These are phyloP conservation scores for Pseudogymnoascus destructans DNA, from an alignment of 2,329 filamentous ascomycete genomes.

Conservation along the genomic window DNA sequence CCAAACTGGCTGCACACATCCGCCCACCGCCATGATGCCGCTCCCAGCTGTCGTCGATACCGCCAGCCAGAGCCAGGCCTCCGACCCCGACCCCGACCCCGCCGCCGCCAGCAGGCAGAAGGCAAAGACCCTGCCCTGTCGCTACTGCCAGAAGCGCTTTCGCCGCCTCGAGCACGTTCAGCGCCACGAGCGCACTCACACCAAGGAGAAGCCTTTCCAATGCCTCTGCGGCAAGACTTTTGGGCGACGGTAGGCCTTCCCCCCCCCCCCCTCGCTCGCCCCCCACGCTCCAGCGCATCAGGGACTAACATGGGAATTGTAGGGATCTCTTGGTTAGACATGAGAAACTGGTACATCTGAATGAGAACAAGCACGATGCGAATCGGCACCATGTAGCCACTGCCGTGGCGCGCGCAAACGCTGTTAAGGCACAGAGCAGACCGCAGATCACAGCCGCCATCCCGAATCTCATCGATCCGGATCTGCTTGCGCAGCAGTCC, in stretches of 20 bases:
- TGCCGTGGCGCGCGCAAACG: constrained; percentile 22
- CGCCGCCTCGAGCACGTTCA: constrained; percentile 52
- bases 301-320: constrained; percentile 26
- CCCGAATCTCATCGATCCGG: constrained; percentile 5
- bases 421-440: background rate
- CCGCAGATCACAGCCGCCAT: background rate
- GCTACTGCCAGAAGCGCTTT: constrained; percentile 50
- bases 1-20: background rate
- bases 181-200: constrained; percentile 50
- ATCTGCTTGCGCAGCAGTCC: background rate
- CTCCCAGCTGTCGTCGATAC: background rate
- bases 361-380: constrained; percentile 39
- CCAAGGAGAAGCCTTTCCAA: constrained; percentile 51
- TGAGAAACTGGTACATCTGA: constrained; percentile 51
- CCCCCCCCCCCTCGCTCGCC: background rate
- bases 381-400: constrained; percentile 34
- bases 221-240: constrained; percentile 51
- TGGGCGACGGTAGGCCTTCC: constrained; percentile 43
- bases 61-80: background rate
- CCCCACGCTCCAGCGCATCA: background rate
- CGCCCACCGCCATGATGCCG: background rate
- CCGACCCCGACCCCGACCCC: background rate
- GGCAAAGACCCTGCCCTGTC: constrained; percentile 48
- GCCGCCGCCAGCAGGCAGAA: constrained; percentile 33
- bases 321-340: constrained; percentile 51